These are phyloP conservation scores for Apiotrichum brassicae DNA, from an alignment of 1,284 basidiomycete genomes.

Conservation along the genomic window DNA sequence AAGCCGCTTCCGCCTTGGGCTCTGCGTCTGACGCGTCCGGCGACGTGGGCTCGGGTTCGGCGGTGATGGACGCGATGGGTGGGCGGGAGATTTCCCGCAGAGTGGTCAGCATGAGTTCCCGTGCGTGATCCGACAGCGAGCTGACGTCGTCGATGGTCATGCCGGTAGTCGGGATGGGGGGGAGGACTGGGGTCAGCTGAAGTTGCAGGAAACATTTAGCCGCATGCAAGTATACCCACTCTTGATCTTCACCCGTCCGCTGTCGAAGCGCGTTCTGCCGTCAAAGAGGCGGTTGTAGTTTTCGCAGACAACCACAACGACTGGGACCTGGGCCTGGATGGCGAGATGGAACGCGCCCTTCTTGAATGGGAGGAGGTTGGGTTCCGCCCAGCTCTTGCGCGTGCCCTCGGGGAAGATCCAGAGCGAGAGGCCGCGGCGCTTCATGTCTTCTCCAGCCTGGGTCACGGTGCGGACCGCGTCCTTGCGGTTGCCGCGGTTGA, in stretches of 20 bases:
- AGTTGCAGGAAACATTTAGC: no score
- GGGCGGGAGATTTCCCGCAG: slow-evolving; percentile 40
- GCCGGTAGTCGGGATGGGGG: slow-evolving; percentile 50
- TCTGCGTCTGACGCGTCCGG: no score
- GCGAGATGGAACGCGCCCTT: slow-evolving; percentile 98
- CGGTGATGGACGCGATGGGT: no score
- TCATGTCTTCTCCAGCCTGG: slow-evolving; percentile 76
- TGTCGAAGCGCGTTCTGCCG: slow-evolving; percentile 67
- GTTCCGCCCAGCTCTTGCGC: slow-evolving; percentile 61
- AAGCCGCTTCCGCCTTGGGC: no score
- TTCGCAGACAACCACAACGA: slow-evolving; percentile 87
- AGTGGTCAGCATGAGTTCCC: slow-evolving; percentile 46
- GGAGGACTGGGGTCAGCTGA: slow-evolving; percentile 44
- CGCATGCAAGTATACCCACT: slow-evolving; percentile 52
- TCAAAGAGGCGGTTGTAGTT: slow-evolving; percentile 83
- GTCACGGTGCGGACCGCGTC: slow-evolving; percentile 69
- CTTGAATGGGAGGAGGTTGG: slow-evolving; percentile 80
- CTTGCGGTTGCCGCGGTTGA: slow-evolving; percentile 76
- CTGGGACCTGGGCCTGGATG: slow-evolving; percentile 70
- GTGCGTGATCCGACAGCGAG: slow-evolving; percentile 47
- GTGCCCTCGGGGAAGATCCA: slow-evolving; percentile 95
- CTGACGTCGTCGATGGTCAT: slow-evolving; percentile 49
- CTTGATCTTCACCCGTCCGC: slow-evolving; percentile 71
- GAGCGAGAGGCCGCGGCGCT: slow-evolving; percentile 60
- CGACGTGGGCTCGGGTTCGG: no score